Percentiles rank a stretch among this genome's conserved stretches.
These are phyloP conservation scores for Cladosporium sp. DNA, from an alignment of 2,329 filamentous ascomycete genomes.

Conservation along the genomic window DNA sequence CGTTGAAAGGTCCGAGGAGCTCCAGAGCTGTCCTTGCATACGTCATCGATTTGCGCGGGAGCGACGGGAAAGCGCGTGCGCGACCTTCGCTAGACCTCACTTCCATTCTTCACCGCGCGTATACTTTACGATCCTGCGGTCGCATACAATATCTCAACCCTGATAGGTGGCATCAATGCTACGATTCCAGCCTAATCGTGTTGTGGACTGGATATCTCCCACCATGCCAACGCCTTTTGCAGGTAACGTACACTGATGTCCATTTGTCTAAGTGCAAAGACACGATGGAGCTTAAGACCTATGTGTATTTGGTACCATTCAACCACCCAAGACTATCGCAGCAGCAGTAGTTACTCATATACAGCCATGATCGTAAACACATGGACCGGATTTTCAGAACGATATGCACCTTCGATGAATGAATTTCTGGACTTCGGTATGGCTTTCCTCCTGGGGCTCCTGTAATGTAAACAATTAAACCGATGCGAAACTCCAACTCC, in stretches of 20 bases:
- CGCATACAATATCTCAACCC: background rate
- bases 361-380: background rate
- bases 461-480: background rate
- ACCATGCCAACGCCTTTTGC: background rate
- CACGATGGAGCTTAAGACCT: background rate
- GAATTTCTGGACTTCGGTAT: background rate
- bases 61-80: background rate
- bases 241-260: background rate
- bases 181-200: background rate
- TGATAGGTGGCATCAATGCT: background rate
- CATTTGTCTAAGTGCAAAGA: background rate
- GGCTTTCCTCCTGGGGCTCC: background rate
- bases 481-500: background rate
- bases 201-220: fast-evolving
- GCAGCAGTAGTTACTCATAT: background rate
- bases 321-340: background rate
- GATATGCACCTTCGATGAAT: background rate
- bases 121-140: too few relatives aligned
- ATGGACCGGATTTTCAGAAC: background rate
- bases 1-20: background rate
- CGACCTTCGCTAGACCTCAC: background rate
- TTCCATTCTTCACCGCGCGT: background rate
- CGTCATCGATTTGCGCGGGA: slow-evolving; percentile 9
- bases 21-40: slow-evolving; percentile 11
- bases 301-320: background rate